phyloP scores from a whole-genome alignment of 1,284 basidiomycete species.

The Apiotrichum porosum region DNA sequence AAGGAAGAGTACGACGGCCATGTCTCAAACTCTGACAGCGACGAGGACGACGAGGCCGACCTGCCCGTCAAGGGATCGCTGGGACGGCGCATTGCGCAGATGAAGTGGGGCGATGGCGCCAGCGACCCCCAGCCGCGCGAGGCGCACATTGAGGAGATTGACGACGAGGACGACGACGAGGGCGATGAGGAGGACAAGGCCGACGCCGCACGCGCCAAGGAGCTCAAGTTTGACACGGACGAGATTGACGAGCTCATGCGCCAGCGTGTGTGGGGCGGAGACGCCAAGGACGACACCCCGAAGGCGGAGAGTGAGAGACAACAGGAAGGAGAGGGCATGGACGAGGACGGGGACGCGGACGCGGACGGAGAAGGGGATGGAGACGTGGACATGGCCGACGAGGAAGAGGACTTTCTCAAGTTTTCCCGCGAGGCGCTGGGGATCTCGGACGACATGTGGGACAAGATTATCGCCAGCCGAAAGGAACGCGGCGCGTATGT shows the following conservation, averaged over 20 bases:
- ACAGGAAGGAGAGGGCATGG: conserved; percentile 39
- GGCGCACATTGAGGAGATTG: conserved; percentile 36
- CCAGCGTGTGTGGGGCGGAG: conserved; percentile 77
- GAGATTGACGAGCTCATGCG: conserved; percentile 78
- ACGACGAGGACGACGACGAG: conserved; percentile 17
- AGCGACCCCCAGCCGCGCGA: background rate
- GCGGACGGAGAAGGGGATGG: conserved; percentile 75
- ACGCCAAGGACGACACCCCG: conserved; percentile 19
- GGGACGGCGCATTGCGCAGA: conserved; percentile 34
- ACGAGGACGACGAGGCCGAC: conserved; percentile 57
- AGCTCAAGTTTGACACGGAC: conserved; percentile 55
- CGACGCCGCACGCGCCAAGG: conserved; percentile 16
- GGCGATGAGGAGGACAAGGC: conserved; percentile 22
- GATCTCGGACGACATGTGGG: conserved; percentile 77
- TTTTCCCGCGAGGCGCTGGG: conserved; percentile 86
- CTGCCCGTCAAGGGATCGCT: conserved; percentile 34
- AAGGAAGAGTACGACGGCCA: conserved; percentile 73
- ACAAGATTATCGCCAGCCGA: conserved; percentile 69
- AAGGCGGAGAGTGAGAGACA: no score
- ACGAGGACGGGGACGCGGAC: conserved; percentile 66
- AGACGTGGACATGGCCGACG: conserved; percentile 80
- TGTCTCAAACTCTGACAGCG: conserved; percentile 70
- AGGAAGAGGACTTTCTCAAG: conserved; percentile 85
- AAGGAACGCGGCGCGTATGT: conserved; percentile 57
- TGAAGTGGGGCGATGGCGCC: conserved; percentile 31